Evolutionary conservation across 2,329 filamentous ascomycete genomes (phyloP), one percentile per base, ranked within the genome.

Genomic region (Pseudonectria buxi): DNA sequence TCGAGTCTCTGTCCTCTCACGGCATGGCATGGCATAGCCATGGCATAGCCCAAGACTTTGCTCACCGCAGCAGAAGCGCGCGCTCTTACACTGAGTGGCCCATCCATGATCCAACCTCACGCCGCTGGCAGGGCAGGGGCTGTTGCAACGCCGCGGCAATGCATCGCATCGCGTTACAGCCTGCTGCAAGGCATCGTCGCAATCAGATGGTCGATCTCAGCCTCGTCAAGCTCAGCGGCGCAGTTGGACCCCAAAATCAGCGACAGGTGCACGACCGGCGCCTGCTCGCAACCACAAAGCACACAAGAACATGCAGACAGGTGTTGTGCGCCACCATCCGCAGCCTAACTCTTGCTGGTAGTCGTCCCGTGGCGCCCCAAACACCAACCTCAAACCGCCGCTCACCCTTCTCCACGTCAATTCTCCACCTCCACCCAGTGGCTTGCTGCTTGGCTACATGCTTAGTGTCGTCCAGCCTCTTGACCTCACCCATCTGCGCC

Each of bases 351-450:
- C 18, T 22, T 22, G 36, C 49, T 48, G 39, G 49, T 9, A 22
- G 9, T 22, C 18, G 18, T 22, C 18, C 46, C 40, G 30, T 50
- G 40, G 39, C 50, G 50, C 50, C 50, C 46, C 42, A 53, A 49
- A 51, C 43, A 39, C 43, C 46, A 37, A 51, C 50, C 47, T 51
- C 49, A 52, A 52, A 50, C 45, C 47, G 30, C 46, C 49, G 46
- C 50, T 44, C 44, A 35, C 36, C 27, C 14, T 33, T 35, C 33
- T 22, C 18, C 18, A 22, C 18, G 28, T 36, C 35, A 18, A 39
- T 36, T 29, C 46, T 51, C 42, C 42, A 43, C 47, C 45, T 47
- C 46, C 37, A 38, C 39, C 41, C 44, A 36, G 45, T 31, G 45
- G 49, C 35, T 16, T 16, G n/a, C 40, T 40, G 33, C 33, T 22